Base-by-base conservation (phyloP, 805 yeast species). In the Starmera amethionina region DNA sequence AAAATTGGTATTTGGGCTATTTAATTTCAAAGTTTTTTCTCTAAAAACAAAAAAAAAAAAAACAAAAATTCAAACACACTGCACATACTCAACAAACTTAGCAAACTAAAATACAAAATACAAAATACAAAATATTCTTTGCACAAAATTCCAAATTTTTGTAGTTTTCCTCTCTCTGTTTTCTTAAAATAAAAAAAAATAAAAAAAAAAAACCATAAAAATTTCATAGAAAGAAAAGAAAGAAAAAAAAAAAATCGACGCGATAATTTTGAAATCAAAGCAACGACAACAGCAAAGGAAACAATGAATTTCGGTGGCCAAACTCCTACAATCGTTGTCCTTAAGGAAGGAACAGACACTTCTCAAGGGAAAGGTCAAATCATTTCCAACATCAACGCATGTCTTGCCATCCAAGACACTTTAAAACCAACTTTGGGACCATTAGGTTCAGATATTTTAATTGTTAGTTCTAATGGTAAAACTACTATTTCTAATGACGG, bases 401-500 rank as follows among this genome's bases (percentile, higher is more conserved):
- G 98, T 65, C 62, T 90, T 46, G 97, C 98, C 28, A 86, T 93
- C 48, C 97, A 93, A 67, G 98, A 93, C 51, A 87, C 97, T 28
- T 71, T 93, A 55, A 82, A 83, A 52, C 88, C 97, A 39, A 93
- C 99, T 0, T 71, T 93, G 49, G 99, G 99, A 5, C 99, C 99
- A 37, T 73, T 93, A 52, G 99, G 99, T 22, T 85, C 96, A 30
- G 99, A 93, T 64, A 89, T 90, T 48, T 69, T 93, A 58, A 79
- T 93, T 54, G 97, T 90, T 33, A 78, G 80, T 35, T 73, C 81
- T 14, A 77, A 75, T 54, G 95, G 95, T 41, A 80, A 76, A 52
- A 86, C 97, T 37, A 93, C 97, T 18, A 89, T 93, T 49, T 90
- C 99, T 34, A 93, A 93, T 62, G 98, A 93, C 59, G 98, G 98